Evolutionary conservation across 306 rosid genomes (phyloP), one percentile per base, ranked within the genome.

Genomic region (Castanea crenata): DNA sequence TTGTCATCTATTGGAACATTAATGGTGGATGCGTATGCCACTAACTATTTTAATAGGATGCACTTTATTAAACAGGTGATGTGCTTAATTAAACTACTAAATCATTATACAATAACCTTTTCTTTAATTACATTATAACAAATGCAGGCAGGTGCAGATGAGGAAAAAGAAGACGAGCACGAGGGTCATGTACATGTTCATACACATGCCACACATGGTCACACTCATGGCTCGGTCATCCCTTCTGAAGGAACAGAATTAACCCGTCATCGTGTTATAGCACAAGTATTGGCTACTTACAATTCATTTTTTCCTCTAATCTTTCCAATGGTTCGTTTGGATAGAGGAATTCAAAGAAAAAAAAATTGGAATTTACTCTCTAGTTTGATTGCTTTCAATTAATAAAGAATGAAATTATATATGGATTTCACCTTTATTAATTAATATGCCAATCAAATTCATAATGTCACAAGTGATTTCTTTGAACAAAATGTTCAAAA

Each of bases 181-280:
- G 90, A 59, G 10, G 88, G 85, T 25, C 90, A 88, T 35, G 74
- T 79, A 14, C 94, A 80, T 58, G 80, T 86, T 25, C 92, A 88
- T 63, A 88, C 91, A 1, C 97, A 92, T 32, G 89, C 91, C 71
- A 79, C 91, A 3, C 97, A 90, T 80, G 94, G 94, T 52, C 97
- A 90, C 19, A 82, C 97, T 59, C 92, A 92, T 69, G 97, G 89
- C 18, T 73, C 23, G 0, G 34, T 15, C 54, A 13, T 55, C 38
- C 44, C 81, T 13, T 4, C 80, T 49, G 34, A 32, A 49, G 78
- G 84, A 74, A 56, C 20, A 1, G 83, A 91, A 19, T 81, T 87
- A 8, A 61, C 84, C 46, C 91, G 94, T 6, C 89, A 85, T 32
- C 86, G 92, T 19, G 79, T 92, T 29, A 84, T 92, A 73, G 89